phyloP scores from a whole-genome alignment of 257 asterid species.

The Primulina eburnea region DNA sequence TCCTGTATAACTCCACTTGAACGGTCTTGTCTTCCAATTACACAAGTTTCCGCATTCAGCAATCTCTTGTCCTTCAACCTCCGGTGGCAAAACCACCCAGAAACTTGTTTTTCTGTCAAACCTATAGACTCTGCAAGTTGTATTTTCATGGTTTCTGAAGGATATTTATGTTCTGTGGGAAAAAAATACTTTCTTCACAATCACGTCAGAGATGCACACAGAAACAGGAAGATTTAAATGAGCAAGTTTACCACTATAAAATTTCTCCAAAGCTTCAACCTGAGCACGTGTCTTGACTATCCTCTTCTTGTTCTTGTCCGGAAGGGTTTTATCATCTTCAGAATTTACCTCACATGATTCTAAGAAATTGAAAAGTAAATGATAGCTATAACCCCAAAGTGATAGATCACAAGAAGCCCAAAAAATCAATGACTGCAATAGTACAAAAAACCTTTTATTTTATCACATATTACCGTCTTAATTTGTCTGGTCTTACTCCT shows the following conservation, averaged over 20 bases:
- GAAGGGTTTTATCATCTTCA: conserved; percentile 58
- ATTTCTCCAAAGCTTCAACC: conserved; percentile 65
- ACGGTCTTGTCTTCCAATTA: conserved; percentile 55
- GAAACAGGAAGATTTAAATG: conserved; percentile 10
- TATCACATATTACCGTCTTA: neutral
- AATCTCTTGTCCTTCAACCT: conserved; percentile 83
- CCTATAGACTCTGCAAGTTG: conserved; percentile 74
- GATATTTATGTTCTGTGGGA: conserved; percentile 75
- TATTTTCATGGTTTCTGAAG: conserved; percentile 65
- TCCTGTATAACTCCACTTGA: conserved; percentile 80
- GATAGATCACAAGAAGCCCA: conserved; percentile 13
- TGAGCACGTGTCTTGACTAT: conserved; percentile 66
- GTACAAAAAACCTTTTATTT: neutral
- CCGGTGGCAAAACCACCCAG: conserved; percentile 98
- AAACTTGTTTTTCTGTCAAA: conserved; percentile 88
- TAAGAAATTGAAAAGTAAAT: conserved; percentile 25
- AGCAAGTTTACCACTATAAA: conserved; percentile 51
- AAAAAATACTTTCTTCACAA: conserved; percentile 10
- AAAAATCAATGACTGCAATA: conserved; percentile 4
- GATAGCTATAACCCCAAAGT: conserved; percentile 4
- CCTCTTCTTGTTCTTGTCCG: conserved; percentile 62
- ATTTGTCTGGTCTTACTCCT: neutral
- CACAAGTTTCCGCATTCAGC: conserved; percentile 41
- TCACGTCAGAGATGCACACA: neutral
- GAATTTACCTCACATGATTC: conserved; percentile 56